Percentiles rank a stretch among this genome's conserved stretches.
Evolutionary conservation across 352 stramenopile species (phyloP).

Genomic region (Thalassiosira livingstoniorum): DNA sequence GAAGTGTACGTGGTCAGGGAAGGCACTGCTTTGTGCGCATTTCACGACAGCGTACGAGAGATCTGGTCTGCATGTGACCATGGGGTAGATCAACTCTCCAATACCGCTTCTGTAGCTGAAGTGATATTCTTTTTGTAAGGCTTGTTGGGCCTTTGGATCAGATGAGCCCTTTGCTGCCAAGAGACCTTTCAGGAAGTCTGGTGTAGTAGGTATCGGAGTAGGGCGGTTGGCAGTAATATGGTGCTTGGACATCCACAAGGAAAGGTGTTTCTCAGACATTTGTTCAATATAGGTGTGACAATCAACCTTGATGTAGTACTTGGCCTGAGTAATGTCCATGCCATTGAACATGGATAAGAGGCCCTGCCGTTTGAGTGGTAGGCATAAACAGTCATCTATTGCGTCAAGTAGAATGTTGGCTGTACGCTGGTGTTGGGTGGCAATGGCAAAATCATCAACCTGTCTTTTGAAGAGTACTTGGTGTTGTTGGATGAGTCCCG

Average conservation of each 20-base stretch:
- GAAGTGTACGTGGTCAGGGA: too few relatives aligned
- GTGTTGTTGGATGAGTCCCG: too few relatives aligned
- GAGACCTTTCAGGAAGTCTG: background rate
- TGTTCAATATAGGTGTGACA: too few relatives aligned
- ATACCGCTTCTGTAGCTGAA: slow-evolving; percentile 39
- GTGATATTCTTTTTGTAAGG: background rate
- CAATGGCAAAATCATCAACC: too few relatives aligned
- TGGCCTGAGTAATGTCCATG: too few relatives aligned
- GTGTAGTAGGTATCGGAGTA: background rate
- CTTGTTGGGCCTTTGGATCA: slow-evolving; percentile 23
- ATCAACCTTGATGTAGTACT: too few relatives aligned
- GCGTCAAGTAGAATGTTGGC: too few relatives aligned
- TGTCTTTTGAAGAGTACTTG: too few relatives aligned
- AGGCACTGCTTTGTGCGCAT: background rate
- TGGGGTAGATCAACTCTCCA: slow-evolving; percentile 52
- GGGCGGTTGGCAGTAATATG: background rate
- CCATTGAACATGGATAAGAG: too few relatives aligned
- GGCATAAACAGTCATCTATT: too few relatives aligned
- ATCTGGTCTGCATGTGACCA: slow-evolving; percentile 24
- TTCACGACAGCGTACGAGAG: background rate
- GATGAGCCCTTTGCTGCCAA: background rate
- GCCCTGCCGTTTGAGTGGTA: too few relatives aligned
- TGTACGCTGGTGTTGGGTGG: too few relatives aligned
- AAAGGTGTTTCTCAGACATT: slow-evolving; percentile 2
- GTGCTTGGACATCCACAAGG: background rate